phyloP scores from a whole-genome alignment of 169 alveolate genomes.

The Cytauxzoon felis region DNA sequence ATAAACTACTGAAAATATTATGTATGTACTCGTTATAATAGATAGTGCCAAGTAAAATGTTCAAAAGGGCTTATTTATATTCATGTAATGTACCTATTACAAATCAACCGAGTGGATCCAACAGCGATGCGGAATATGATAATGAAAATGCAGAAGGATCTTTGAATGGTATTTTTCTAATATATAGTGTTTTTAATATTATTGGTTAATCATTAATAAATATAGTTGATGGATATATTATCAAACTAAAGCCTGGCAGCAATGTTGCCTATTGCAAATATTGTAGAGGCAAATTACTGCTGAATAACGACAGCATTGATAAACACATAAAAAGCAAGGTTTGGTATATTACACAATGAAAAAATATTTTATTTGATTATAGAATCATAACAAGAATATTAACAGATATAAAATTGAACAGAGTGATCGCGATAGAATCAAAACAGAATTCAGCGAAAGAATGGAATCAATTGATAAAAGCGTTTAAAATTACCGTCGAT shows the following conservation, averaged over 20 bases:
- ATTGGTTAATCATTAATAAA: background rate
- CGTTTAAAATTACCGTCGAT: background rate
- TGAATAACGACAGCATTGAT: slow-evolving; percentile 47
- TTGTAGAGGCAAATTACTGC: slow-evolving; percentile 48
- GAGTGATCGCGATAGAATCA: background rate
- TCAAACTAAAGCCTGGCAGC: slow-evolving; percentile 15
- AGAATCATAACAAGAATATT: slow-evolving; percentile 25
- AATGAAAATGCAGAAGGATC: slow-evolving; percentile 3
- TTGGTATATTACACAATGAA: background rate
- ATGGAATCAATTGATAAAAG: slow-evolving; percentile 42
- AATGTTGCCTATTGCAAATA: slow-evolving; percentile 48
- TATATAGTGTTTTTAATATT: background rate
- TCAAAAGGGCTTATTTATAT: slow-evolving; percentile 49
- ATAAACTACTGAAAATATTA: background rate
- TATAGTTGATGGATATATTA: background rate
- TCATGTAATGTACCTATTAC: slow-evolving; percentile 47
- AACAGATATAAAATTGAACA: background rate
- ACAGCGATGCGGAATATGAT: background rate
- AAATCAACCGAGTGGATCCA: background rate
- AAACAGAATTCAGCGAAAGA: slow-evolving; percentile 2
- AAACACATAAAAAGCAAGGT: slow-evolving; percentile 59
- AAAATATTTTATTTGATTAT: background rate
- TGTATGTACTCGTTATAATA: background rate
- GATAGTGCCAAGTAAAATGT: no score
- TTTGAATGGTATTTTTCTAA: background rate